Conservation (phyloP, 108 stramenopile species). For the Pseudonitzschia delicatissima region DNA sequence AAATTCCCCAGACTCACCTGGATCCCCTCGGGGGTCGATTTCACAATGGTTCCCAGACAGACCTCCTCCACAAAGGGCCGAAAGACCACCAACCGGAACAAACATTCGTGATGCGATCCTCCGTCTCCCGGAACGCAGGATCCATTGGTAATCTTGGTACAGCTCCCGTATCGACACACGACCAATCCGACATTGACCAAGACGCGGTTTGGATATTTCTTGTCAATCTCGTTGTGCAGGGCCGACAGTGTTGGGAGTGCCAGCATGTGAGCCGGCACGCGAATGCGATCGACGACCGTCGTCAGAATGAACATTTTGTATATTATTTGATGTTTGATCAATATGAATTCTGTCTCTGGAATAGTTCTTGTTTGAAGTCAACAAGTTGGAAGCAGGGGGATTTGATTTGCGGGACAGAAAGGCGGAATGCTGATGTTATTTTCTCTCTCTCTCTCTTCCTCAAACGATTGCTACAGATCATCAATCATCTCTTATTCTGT, state of each 20-base stretch:
- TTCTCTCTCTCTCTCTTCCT: too few species aligned
- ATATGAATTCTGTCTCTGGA: background rate
- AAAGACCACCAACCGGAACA: constrained; percentile 82
- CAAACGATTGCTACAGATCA: background rate
- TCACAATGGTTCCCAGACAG: constrained; percentile 58
- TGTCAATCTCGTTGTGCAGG: constrained; percentile 72
- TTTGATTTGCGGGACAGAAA: background rate
- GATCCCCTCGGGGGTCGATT: constrained; percentile 70
- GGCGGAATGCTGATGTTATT: too few species aligned
- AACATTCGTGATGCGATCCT: constrained; percentile 74
- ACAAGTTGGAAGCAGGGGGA: too few species aligned
- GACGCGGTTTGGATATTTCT: constrained; percentile 77
- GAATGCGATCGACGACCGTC: constrained; percentile 69
- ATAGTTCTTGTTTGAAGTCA: background rate
- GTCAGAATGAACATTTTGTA: constrained; percentile 76
- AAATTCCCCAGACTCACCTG: constrained; percentile 72
- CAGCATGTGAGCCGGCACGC: constrained; percentile 67
- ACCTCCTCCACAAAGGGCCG: constrained; percentile 92
- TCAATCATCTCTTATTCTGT: background rate
- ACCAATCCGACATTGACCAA: constrained; percentile 83
- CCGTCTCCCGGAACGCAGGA: constrained; percentile 81
- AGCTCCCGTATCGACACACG: constrained; percentile 72
- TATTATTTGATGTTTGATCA: background rate
- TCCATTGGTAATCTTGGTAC: constrained; percentile 58
- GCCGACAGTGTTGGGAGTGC: constrained; percentile 54